A percentile compares a stretch with the other conserved stretches of the same genome.
These are phyloP conservation scores for Talaromyces sp. DNA, from an alignment of 2,329 filamentous ascomycete genomes.

Conservation along the genomic window DNA sequence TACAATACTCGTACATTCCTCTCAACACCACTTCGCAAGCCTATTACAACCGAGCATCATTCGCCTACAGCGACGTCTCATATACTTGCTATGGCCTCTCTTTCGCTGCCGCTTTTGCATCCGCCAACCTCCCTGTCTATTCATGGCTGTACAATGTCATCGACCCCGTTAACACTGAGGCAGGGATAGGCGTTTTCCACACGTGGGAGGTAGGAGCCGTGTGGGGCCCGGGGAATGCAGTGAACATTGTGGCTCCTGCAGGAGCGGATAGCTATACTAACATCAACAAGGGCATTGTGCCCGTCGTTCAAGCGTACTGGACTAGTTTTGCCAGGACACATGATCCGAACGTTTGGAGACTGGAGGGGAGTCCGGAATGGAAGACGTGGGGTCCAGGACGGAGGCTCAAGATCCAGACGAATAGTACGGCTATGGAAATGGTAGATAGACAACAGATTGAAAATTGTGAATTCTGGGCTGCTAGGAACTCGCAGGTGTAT, in stretches of 20 bases:
- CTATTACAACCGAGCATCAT: background rate
- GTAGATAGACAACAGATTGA: background rate
- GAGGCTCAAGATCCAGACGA: background rate
- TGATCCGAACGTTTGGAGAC: conserved; percentile 58
- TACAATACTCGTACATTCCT: background rate
- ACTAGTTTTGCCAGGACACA: no score
- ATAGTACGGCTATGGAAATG: background rate
- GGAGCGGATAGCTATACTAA: background rate
- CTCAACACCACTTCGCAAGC: background rate
- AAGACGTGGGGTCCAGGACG: conserved; percentile 19
- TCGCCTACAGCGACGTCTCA: background rate
- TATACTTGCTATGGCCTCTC: background rate
- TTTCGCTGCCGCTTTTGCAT: background rate
- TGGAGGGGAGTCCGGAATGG: conserved; percentile 49
- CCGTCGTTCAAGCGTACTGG: no score
- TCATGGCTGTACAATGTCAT: background rate
- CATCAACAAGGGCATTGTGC: background rate
- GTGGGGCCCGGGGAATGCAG: background rate
- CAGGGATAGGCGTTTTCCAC: background rate
- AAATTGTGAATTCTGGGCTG: background rate
- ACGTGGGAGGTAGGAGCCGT: background rate
- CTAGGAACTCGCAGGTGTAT: background rate
- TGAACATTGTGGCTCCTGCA: background rate
- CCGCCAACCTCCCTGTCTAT: background rate
- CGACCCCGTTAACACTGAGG: background rate